Conservation (phyloP, 768 basidiomycete genomes). For the Porpolomopsis calyptriformis region DNA sequence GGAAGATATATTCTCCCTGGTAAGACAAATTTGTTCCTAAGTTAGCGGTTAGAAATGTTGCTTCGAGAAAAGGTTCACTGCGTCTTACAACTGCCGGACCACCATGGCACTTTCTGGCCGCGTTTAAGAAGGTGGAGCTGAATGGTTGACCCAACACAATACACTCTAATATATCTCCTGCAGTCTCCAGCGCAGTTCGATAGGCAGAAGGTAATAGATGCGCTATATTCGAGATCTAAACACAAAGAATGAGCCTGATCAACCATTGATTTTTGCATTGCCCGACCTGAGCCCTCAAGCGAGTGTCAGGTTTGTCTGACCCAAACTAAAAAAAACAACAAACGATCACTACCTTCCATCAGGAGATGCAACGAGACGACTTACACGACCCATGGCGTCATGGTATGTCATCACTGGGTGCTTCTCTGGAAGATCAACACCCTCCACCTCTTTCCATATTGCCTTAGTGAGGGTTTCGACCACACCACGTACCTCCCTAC, state of each 20-base stretch:
- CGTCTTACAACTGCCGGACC: slow-evolving; percentile 22
- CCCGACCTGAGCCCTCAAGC: slow-evolving; percentile 75
- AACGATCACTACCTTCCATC: slow-evolving; percentile 7
- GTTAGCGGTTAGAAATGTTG: slow-evolving; percentile 2
- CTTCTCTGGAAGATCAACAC: slow-evolving; percentile 42
- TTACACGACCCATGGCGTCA: slow-evolving; percentile 82
- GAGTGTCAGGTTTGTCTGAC: slow-evolving; percentile 89
- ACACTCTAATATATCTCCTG: slow-evolving; percentile 33
- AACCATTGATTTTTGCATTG: background rate
- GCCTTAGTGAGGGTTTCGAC: slow-evolving; percentile 64
- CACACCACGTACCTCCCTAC: slow-evolving; percentile 66
- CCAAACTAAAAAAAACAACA: slow-evolving; percentile 53
- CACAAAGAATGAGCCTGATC: slow-evolving; percentile 7
- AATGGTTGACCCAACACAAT: slow-evolving; percentile 33
- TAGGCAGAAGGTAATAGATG: slow-evolving; percentile 25
- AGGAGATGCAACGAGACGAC: slow-evolving; percentile 17
- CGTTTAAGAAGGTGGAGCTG: slow-evolving; percentile 32
- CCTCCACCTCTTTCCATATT: slow-evolving; percentile 69
- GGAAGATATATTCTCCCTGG: slow-evolving; percentile 30
- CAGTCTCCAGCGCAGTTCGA: slow-evolving; percentile 18
- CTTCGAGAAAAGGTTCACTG: too few species aligned
- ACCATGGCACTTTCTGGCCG: slow-evolving; percentile 26
- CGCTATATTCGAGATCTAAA: slow-evolving; percentile 37
- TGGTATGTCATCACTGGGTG: slow-evolving; percentile 83
- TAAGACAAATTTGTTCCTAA: slow-evolving; percentile 42